A percentile compares a stretch with the other conserved stretches of the same genome.
Evolutionary conservation across 495 filamentous ascomycete genomes (phyloP).

Genomic region (Tuber aestivum): DNA sequence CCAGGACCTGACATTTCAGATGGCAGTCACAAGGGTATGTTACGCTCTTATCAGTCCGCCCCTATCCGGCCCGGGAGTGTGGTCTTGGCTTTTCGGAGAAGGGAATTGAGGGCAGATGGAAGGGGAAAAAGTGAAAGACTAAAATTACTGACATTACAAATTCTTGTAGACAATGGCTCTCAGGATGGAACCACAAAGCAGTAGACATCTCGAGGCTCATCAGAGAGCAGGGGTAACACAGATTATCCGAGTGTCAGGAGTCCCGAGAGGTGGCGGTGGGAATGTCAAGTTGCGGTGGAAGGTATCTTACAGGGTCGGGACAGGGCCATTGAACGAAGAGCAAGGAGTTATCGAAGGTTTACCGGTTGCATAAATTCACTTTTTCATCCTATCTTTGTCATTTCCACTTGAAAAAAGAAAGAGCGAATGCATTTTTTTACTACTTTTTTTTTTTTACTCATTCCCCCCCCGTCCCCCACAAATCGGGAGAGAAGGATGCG

Average conservation of each 20-base stretch:
- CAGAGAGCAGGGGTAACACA: conserved; percentile 77
- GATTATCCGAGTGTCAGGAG: conserved; percentile 68
- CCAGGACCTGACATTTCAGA: conserved; percentile 77
- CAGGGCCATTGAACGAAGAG: conserved; percentile 59
- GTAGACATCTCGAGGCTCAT: conserved; percentile 63
- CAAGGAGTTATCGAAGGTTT: conserved; percentile 85
- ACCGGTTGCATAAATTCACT: conserved; percentile 53
- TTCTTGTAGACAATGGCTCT: conserved; percentile 64
- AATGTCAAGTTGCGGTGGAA: conserved; percentile 84
- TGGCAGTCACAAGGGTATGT: conserved; percentile 85
- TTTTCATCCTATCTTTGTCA: neutral
- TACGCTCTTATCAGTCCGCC: neutral
- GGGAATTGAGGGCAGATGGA: neutral
- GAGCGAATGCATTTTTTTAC: neutral
- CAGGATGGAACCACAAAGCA: conserved; percentile 74
- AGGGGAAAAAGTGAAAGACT: conserved; percentile 1
- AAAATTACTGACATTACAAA: conserved; percentile 11
- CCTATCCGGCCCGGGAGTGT: neutral
- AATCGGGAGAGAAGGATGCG: neutral
- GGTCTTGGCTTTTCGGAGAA: neutral
- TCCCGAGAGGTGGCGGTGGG: conserved; percentile 63
- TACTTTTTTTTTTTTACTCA: neutral
- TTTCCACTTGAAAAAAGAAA: neutral
- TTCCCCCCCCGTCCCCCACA: neutral
- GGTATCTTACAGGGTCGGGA: conserved; percentile 67